A percentile compares a stretch with the other conserved stretches of the same genome.
phyloP scores from a whole-genome alignment of 257 asterid species.

The Datura wrightii region DNA sequence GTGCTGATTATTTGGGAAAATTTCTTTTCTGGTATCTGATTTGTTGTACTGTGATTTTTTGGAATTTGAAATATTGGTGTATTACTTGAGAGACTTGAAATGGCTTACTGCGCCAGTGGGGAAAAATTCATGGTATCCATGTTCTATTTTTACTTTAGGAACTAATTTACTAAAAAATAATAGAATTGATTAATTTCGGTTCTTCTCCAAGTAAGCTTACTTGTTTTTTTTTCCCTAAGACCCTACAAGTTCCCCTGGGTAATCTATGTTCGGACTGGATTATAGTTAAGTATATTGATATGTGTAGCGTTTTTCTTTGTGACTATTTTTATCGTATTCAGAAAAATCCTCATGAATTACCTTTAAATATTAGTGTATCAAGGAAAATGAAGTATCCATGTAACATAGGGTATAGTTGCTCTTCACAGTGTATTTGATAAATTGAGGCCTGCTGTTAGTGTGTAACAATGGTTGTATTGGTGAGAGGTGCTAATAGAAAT shows the following conservation, averaged over 20 bases:
- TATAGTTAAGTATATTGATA: constrained; percentile 4
- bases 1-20: neutral
- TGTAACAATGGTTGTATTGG: constrained; percentile 10
- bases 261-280: neutral
- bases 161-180: neutral
- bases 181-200: neutral
- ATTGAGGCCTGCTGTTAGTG: neutral
- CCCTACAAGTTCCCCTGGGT: neutral
- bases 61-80: neutral
- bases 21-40: neutral
- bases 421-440: neutral
- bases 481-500: constrained; percentile 18
- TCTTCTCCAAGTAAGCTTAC: neutral
- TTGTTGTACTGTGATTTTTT: neutral
- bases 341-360: neutral
- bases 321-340: neutral
- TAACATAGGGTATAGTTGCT: neutral
- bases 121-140: neutral
- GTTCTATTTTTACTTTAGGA: constrained; percentile 4
- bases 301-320: neutral
- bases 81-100: neutral
- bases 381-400: constrained; percentile 1
- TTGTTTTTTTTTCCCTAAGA: neutral
- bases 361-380: neutral
- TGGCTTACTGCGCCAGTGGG: neutral